Evolutionary conservation across 164 flowering plant species (phyloP), one percentile per base, ranked within the genome.

Genomic region (Chimonanthus praecox): DNA sequence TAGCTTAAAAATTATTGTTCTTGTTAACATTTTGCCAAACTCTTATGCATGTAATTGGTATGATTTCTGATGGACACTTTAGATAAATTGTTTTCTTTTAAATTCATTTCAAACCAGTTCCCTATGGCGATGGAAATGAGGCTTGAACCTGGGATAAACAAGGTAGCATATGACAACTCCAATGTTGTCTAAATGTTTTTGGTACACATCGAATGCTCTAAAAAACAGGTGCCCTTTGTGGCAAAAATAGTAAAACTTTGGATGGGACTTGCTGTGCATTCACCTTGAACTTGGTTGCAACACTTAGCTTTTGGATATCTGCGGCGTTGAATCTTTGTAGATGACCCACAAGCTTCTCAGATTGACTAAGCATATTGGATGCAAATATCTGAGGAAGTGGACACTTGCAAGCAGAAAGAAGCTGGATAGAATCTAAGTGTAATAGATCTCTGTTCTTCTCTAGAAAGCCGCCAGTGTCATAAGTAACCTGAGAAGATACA

Each of bases 281-380:
- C 83, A 93, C 99, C 98, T 94, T 96, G 70, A 96, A 96, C 79
- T 96, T 96, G 68, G 93, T 91, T 0, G 92, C 90, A 80, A 96
- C 99, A 86, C 99, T 96, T 64, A 89, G 82, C 81, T 90, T 90
- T 70, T 94, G 99, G 73, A 92, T 90, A 76, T 96, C 99, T 72
- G 93, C 97, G 76, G 98, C 98, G 78, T 95, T 96, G 48, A 94
- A 86, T 82, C 86, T 96, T 73, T 88, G 72, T 72, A 82, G 81
- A 51, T 95, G 87, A 72, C 99, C 98, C 73, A 79, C 86, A 70
- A 90, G 84, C 77, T 90, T 94, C 73, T 92, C 94, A 46, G 97
- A 90, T 73, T 91, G 98, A 58, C 78, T 21, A 72, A 91, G 90
- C 94, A 96, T 83, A 73, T 75, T 88, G 58, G 92, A 80, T 33